phyloP scores from a whole-genome alignment of 1,284 basidiomycete genomes.

The Cutaneotrichosporon sp. region DNA sequence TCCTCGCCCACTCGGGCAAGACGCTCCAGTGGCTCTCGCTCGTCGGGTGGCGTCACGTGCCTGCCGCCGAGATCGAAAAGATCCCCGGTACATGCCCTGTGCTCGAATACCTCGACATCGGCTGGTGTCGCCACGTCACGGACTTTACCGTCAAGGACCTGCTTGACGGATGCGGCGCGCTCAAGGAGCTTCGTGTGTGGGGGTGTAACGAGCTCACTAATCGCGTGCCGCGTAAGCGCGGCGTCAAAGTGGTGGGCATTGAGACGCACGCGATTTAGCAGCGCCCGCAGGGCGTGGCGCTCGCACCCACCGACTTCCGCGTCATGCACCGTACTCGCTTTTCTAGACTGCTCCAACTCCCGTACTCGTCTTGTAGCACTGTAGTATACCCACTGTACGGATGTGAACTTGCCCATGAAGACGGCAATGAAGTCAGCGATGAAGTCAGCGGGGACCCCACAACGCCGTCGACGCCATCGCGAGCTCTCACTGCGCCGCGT shows the following conservation, averaged over 20 bases:
- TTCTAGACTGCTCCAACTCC: no score
- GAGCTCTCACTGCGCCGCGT: no score
- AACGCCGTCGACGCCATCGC: no score
- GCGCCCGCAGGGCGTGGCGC: no score
- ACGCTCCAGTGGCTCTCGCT: conserved; percentile 64
- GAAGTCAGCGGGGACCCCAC: no score
- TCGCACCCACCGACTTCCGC: no score
- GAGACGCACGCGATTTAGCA: conserved; percentile 43
- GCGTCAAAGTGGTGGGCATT: conserved; percentile 47
- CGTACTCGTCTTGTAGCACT: no score
- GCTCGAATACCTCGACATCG: conserved; percentile 67
- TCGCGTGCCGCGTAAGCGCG: conserved; percentile 44
- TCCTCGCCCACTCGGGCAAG: conserved; percentile 66
- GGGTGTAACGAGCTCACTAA: conserved; percentile 47
- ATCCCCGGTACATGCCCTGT: conserved; percentile 53
- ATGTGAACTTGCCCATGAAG: no score
- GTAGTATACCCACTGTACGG: no score
- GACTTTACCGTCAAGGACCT: conserved; percentile 73
- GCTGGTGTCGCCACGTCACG: conserved; percentile 80
- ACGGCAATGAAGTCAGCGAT: no score
- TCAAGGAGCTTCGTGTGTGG: conserved; percentile 44
- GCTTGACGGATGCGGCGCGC: conserved; percentile 53
- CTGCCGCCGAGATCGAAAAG: conserved; percentile 55
- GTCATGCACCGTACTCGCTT: no score
- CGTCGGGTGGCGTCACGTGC: conserved; percentile 67